Evolutionary conservation across 179 eudicot species (phyloP), one percentile per base, ranked within the genome.

Genomic region (Dionaea muscipula): DNA sequence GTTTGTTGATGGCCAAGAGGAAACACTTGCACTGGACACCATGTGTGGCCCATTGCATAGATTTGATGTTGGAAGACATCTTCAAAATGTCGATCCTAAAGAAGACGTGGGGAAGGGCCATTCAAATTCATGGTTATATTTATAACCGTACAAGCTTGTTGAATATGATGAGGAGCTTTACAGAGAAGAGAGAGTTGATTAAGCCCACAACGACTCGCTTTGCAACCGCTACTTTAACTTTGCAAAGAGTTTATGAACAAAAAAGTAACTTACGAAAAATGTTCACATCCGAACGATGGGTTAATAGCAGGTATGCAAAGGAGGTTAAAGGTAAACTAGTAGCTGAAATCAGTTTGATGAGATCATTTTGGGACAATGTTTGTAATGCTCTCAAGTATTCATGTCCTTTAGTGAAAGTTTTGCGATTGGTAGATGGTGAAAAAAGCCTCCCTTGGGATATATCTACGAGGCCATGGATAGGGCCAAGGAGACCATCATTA

Each of bases 401-500:
- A 13, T 17, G 31, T 23, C 63, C 63, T 38, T 50, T 65, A 28
- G 16, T 57, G 10, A 51, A 31, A 58, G 54, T 51, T 0, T 58
- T 65, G 35, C 45, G 57, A 16, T 12, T 65, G 17, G 63, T 65
- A 31, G 53, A 53, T 46, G 40, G 70, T 14, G 63, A 59, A 8
- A 47, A 22, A 53, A 52, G 27, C 47, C 56, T 0, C 39, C 56
- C 0, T 52, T 59, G 52, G 52, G 56, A 14, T 37, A 47, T 19
- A 38, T 59, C 10, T 59, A 59, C 16, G 54, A 47, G 41, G 47
- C 48, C 15, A 51, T 57, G 27, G 59, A 68, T 47, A 38, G 33
- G n/a, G 68, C 56, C 19, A 68, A 57, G 24, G 68, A 67, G 2
- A 50, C 53, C 26, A 60, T 67, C 39, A 21, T 17, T 17, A 16